Percentiles rank a stretch among this genome's conserved stretches.
These are phyloP conservation scores for Thelonectria discophora DNA, from an alignment of 2,329 filamentous ascomycete genomes.

Conservation along the genomic window DNA sequence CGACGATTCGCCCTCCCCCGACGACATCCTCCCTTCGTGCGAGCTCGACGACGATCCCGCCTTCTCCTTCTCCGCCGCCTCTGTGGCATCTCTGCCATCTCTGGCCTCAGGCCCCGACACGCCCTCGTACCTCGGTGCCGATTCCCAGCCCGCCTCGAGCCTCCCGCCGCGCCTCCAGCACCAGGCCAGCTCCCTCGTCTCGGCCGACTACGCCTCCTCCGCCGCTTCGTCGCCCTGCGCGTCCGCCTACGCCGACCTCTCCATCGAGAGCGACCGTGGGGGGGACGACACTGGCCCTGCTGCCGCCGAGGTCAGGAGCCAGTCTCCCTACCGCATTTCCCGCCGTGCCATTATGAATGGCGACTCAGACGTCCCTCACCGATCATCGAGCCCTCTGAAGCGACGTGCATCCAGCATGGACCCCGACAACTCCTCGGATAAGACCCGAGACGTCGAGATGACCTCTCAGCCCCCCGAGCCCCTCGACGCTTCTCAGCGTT, in stretches of 20 bases:
- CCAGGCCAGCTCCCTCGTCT: slow-evolving; percentile 51
- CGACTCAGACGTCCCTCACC: slow-evolving; percentile 64
- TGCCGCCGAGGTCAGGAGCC: slow-evolving; percentile 53
- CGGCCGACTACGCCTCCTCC: slow-evolving; percentile 62
- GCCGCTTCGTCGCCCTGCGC: slow-evolving; percentile 66
- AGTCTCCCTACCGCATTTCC: slow-evolving; percentile 62
- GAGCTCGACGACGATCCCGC: slow-evolving; percentile 60
- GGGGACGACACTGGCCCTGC: slow-evolving; percentile 56
- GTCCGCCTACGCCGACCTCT: slow-evolving; percentile 64
- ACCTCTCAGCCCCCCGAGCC: slow-evolving; percentile 39
- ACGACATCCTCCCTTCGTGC: slow-evolving; percentile 62
- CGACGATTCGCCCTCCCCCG: slow-evolving; percentile 51
- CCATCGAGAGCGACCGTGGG: slow-evolving; percentile 64
- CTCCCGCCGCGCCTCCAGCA: slow-evolving; percentile 63
- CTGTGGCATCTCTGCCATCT: no score
- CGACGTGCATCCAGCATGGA: slow-evolving; percentile 71
- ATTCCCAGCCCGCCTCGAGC: slow-evolving; percentile 58
- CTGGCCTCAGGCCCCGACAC: slow-evolving; percentile 50
- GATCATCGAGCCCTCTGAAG: slow-evolving; percentile 72
- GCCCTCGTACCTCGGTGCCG: slow-evolving; percentile 53
- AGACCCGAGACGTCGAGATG: slow-evolving; percentile 59
- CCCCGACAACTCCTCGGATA: slow-evolving; percentile 53
- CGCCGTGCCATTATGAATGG: slow-evolving; percentile 68
- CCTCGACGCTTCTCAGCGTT: slow-evolving; percentile 29
- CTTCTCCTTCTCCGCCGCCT: slow-evolving; percentile 60